phyloP scores from a whole-genome alignment of 768 basidiomycete genomes.

The Kondoa subrosea region DNA sequence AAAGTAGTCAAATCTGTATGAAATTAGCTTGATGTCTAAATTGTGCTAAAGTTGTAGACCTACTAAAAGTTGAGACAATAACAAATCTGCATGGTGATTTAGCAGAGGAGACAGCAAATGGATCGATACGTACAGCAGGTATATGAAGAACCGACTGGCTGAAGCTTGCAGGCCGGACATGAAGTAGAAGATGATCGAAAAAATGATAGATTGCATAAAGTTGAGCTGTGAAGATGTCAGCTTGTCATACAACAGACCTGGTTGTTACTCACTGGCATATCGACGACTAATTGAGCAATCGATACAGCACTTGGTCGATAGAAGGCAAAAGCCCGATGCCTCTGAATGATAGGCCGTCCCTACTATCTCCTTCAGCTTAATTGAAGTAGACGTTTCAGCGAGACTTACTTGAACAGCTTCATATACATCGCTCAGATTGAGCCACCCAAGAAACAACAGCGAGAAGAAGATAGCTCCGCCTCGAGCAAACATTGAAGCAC shows the following conservation, averaged over 20 bases:
- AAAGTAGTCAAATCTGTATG: not conserved
- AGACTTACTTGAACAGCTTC: not conserved
- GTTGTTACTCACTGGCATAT: conserved; percentile 29
- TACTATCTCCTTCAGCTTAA: not conserved
- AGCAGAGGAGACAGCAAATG: conserved; percentile 40
- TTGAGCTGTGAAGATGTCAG: conserved; percentile 21
- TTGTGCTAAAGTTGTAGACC: not conserved
- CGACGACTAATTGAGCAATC: conserved; percentile 32
- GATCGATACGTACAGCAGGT: conserved; percentile 33
- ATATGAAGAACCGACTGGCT: conserved; percentile 16
- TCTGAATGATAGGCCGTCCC: not conserved
- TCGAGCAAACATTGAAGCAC: not conserved
- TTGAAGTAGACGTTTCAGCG: not conserved
- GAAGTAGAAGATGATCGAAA: conserved; percentile 36
- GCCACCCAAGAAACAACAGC: conserved; percentile 1
- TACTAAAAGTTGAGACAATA: not conserved
- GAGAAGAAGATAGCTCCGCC: not conserved
- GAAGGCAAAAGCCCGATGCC: conserved; percentile 31
- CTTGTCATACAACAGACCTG: not conserved
- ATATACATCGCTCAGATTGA: not conserved
- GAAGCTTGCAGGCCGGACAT: conserved; percentile 33
- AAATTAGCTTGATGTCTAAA: not conserved
- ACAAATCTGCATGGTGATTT: not conserved
- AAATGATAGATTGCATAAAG: conserved; percentile 22
- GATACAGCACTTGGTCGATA: conserved; percentile 36